These are phyloP conservation scores for Pestalotiopsis fici DNA, from an alignment of 2,329 filamentous ascomycete genomes.

Conservation along the genomic window DNA sequence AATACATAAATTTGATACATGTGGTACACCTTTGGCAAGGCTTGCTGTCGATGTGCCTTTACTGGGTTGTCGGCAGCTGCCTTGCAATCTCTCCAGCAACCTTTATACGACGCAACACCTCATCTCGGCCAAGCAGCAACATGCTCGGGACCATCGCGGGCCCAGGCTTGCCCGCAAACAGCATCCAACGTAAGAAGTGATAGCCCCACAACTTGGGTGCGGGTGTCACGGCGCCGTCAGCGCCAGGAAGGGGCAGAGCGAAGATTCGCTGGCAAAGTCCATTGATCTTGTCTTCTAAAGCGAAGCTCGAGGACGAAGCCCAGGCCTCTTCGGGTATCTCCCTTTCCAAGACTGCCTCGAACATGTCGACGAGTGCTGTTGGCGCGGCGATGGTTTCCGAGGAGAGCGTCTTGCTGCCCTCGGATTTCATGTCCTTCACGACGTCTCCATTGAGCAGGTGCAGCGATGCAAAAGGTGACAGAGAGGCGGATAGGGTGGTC, in stretches of 20 bases:
- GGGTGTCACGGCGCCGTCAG: neutral
- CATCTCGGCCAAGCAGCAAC: conserved; percentile 24
- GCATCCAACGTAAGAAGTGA: conserved; percentile 27
- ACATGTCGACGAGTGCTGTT: conserved; percentile 14
- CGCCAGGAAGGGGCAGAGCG: conserved; percentile 4
- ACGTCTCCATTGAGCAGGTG: neutral
- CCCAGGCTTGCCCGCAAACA: conserved; percentile 22
- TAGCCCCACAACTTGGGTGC: conserved; percentile 22
- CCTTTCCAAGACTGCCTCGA: conserved; percentile 14
- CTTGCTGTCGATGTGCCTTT: neutral
- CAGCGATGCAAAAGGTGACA: neutral
- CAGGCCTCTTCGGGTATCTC: conserved; percentile 18
- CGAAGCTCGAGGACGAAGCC: conserved; percentile 10
- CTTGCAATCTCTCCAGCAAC: conserved; percentile 18
- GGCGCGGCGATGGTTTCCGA: neutral
- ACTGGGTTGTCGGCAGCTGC: neutral
- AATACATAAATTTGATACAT: neutral
- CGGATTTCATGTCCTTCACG: neutral
- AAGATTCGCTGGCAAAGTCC: conserved; percentile 21
- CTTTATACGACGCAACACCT: conserved; percentile 23
- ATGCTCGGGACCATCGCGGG: conserved; percentile 23
- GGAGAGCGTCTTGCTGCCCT: neutral
- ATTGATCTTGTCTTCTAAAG: neutral
- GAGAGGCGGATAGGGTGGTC: neutral
- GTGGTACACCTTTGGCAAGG: neutral